A percentile compares a stretch with the other conserved stretches of the same genome.
Evolutionary conservation across 352 stramenopile species (phyloP).

Genomic region (Elongisporangium anandrum): DNA sequence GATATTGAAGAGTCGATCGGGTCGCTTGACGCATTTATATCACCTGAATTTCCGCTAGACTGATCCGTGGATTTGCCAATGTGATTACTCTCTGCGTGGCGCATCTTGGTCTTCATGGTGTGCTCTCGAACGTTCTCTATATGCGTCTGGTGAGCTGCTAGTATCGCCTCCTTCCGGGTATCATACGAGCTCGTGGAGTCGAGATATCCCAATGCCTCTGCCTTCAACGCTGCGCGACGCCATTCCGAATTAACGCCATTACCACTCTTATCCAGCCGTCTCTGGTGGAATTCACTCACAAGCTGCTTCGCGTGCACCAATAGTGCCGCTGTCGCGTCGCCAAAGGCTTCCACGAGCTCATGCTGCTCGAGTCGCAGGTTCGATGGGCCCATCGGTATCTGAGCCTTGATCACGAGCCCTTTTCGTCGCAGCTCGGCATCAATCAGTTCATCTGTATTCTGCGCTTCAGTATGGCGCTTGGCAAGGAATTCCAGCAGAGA

Average conservation of each 20-base stretch:
- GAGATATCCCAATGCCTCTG: slow-evolving; percentile 45
- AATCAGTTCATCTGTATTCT: slow-evolving; percentile 30
- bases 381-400: slow-evolving; percentile 69
- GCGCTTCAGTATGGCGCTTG: slow-evolving; percentile 33
- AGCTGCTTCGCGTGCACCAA: slow-evolving; percentile 56
- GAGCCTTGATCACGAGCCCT: slow-evolving; percentile 66
- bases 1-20: background rate
- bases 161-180: slow-evolving; percentile 47
- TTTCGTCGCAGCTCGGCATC: slow-evolving; percentile 36
- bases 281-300: slow-evolving; percentile 46
- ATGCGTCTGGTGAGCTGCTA: slow-evolving; percentile 29
- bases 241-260: slow-evolving; percentile 19
- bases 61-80: slow-evolving; percentile 1
- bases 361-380: slow-evolving; percentile 37
- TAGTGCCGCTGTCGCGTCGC: slow-evolving; percentile 4
- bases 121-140: slow-evolving; percentile 25
- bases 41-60: background rate
- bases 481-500: slow-evolving; percentile 49
- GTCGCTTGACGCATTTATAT: background rate
- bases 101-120: slow-evolving; percentile 13
- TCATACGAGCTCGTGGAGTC: slow-evolving; percentile 36
- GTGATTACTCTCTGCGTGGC: slow-evolving; percentile 9
- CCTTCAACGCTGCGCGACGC: slow-evolving; percentile 1
- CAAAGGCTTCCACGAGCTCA: slow-evolving; percentile 44
- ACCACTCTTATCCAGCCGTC: slow-evolving; percentile 37